phyloP scores from a whole-genome alignment of 768 basidiomycete species.

The Trametes cubensis region DNA sequence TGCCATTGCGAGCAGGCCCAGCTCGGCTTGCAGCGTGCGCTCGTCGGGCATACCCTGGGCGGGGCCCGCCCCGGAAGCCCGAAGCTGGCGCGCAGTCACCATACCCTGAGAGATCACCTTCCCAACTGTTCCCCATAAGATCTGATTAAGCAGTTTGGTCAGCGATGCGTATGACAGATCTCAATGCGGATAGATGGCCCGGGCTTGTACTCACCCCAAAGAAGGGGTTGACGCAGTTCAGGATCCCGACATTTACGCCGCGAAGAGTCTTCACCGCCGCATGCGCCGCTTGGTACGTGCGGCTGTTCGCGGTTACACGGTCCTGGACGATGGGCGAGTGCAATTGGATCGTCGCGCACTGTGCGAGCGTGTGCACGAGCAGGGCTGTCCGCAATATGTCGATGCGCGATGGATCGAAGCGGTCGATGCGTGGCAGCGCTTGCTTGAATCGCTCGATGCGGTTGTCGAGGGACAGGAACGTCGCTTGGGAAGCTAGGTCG shows the following conservation, averaged over 20 bases:
- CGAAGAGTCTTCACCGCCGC: slow-evolving; percentile 24
- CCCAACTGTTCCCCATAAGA: slow-evolving; percentile 17
- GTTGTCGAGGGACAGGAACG: slow-evolving; percentile 33
- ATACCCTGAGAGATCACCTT: slow-evolving; percentile 16
- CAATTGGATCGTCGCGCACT: slow-evolving; percentile 36
- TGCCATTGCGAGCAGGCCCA: neutral
- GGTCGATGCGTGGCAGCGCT: slow-evolving; percentile 27
- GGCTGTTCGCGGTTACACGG: slow-evolving; percentile 20
- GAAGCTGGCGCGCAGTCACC: slow-evolving; percentile 5
- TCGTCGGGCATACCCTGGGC: slow-evolving; percentile 20
- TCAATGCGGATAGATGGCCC: neutral
- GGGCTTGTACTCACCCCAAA: slow-evolving; percentile 26
- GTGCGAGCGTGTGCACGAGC: slow-evolving; percentile 31
- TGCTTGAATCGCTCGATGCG: slow-evolving; percentile 35
- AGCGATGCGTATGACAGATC: neutral
- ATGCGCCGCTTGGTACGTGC: slow-evolving; percentile 27
- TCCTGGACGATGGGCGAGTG: slow-evolving; percentile 29
- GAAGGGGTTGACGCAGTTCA: slow-evolving; percentile 28
- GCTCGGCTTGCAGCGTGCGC: slow-evolving; percentile 10
- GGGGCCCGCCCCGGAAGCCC: neutral
- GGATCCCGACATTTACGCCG: slow-evolving; percentile 13
- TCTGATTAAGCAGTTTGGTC: slow-evolving; percentile 2
- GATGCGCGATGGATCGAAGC: slow-evolving; percentile 15
- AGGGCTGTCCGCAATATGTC: slow-evolving; percentile 29
- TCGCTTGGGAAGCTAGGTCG: slow-evolving; percentile 26